Conservation (phyloP, 2,329 filamentous ascomycete genomes). For the Fusarium dlaminii region DNA sequence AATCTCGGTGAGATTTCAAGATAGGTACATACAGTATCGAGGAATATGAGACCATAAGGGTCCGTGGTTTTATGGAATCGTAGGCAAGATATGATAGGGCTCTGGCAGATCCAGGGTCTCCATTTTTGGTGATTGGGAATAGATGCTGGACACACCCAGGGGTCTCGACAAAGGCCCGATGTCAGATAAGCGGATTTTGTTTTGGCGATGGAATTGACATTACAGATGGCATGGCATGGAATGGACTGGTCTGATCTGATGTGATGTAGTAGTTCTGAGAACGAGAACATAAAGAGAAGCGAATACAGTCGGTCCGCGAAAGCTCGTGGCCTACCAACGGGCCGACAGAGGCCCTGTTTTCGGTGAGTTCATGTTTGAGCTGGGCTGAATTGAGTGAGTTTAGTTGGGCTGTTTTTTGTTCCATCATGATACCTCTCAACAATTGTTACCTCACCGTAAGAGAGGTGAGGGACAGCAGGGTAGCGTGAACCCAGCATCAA, state of each 20-base stretch:
- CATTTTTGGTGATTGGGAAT: not conserved
- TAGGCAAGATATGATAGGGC: not conserved
- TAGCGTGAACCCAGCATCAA: constrained; percentile 5
- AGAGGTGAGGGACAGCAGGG: not conserved
- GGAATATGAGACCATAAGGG: constrained; percentile 35
- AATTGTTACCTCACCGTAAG: constrained; percentile 25
- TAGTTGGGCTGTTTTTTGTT: constrained; percentile 2
- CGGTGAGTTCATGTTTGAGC: constrained; percentile 1
- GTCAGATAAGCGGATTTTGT: constrained; percentile 32
- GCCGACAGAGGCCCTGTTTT: constrained; percentile 35
- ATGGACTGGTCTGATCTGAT: constrained; percentile 24
- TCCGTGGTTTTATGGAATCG: not conserved
- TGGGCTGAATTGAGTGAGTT: not conserved
- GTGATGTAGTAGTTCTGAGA: constrained; percentile 1
- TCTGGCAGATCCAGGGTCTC: not conserved
- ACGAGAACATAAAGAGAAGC: not conserved
- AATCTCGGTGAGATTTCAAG: constrained; percentile 40
- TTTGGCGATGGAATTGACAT: constrained; percentile 35
- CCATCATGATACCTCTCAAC: constrained; percentile 26
- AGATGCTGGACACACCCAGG: constrained; percentile 13
- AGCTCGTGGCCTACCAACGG: constrained; percentile 37
- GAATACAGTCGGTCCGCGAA: constrained; percentile 41
- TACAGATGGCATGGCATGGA: constrained; percentile 25
- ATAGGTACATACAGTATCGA: not conserved
- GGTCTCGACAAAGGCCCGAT: constrained; percentile 15